Conservation (phyloP, 345 rosid genomes). For the Lepidium sativum region DNA sequence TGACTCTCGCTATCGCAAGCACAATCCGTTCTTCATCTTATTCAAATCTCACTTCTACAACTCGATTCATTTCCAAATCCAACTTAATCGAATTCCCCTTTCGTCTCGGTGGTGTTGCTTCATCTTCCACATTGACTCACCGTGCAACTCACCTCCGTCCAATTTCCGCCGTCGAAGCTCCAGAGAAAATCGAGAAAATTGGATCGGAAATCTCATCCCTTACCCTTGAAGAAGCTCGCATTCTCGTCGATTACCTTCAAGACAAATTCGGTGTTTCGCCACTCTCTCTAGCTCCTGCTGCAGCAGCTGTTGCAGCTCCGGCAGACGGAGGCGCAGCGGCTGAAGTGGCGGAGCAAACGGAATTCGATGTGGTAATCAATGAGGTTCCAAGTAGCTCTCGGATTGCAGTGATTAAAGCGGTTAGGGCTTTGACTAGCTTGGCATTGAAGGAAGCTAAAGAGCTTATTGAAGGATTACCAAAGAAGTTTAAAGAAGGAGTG, state of each 20-base stretch:
- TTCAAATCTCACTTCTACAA: slow-evolving; percentile 7
- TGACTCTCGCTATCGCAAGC: slow-evolving; percentile 33
- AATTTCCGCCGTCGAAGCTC: slow-evolving; percentile 52
- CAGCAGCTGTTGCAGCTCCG: slow-evolving; percentile 36
- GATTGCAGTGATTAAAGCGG: slow-evolving; percentile 77
- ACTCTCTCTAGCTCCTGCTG: slow-evolving; percentile 60
- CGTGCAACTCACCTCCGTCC: slow-evolving; percentile 48
- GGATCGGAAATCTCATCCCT: slow-evolving; percentile 58
- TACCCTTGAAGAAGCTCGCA: slow-evolving; percentile 71
- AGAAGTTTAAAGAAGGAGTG: slow-evolving; percentile 72
- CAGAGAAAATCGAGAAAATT: slow-evolving; percentile 67
- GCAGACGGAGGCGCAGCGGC: slow-evolving; percentile 29
- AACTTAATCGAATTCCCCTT: slow-evolving; percentile 32
- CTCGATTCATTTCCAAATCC: slow-evolving; percentile 16
- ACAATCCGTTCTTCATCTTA: slow-evolving; percentile 29
- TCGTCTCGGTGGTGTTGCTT: slow-evolving; percentile 7
- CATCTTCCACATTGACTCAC: slow-evolving; percentile 26
- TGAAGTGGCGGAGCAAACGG: slow-evolving; percentile 64
- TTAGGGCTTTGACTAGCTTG: slow-evolving; percentile 65
- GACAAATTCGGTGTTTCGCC: slow-evolving; percentile 83
- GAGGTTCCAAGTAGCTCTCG: slow-evolving; percentile 71
- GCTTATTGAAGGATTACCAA: slow-evolving; percentile 74
- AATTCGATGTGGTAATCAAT: slow-evolving; percentile 69
- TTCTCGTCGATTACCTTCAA: slow-evolving; percentile 73
- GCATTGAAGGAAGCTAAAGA: slow-evolving; percentile 90